A percentile compares a stretch with the other conserved stretches of the same genome.
Evolutionary conservation across 2,329 filamentous ascomycete genomes (phyloP).

Genomic region (Cercospora berteroae): DNA sequence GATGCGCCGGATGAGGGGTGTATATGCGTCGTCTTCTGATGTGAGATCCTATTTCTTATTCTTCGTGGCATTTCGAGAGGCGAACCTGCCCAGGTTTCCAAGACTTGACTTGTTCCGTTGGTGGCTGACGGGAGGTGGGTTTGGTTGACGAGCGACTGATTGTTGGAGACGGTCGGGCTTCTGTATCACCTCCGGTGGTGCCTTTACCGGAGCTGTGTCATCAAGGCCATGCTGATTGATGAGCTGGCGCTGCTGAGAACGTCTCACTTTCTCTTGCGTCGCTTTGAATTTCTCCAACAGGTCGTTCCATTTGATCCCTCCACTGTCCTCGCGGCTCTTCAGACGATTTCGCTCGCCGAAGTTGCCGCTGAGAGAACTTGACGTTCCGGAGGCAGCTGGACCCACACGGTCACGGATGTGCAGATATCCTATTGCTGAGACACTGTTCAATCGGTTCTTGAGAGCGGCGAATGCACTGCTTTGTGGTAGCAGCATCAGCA

Average conservation of each 20-base stretch:
- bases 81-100: conserved; percentile 34
- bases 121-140: conserved; percentile 20
- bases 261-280: conserved; percentile 81
- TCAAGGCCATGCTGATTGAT: conserved; percentile 29
- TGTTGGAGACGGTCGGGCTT: conserved; percentile 7
- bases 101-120: conserved; percentile 42
- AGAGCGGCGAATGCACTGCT: conserved; percentile 94
- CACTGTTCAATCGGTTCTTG: conserved; percentile 94
- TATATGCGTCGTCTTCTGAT: neutral
- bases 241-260: conserved; percentile 54
- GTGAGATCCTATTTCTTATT: neutral
- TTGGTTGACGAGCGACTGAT: conserved; percentile 22
- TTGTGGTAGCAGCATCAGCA: conserved; percentile 97
- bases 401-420: conserved; percentile 57
- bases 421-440: conserved; percentile 93
- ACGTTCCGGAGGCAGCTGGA: conserved; percentile 32
- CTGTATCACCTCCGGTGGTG: conserved; percentile 11
- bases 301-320: conserved; percentile 79
- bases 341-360: conserved; percentile 66
- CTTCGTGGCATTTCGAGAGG: neutral
- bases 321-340: conserved; percentile 65
- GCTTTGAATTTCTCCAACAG: conserved; percentile 90
- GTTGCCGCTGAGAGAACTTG: conserved; percentile 38
- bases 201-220: conserved; percentile 27
- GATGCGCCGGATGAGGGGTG: neutral